A percentile compares a stretch with the other conserved stretches of the same genome.
Conservation (phyloP, 2,329 filamentous ascomycete genomes). For the Trichoderma asperellum region DNA sequence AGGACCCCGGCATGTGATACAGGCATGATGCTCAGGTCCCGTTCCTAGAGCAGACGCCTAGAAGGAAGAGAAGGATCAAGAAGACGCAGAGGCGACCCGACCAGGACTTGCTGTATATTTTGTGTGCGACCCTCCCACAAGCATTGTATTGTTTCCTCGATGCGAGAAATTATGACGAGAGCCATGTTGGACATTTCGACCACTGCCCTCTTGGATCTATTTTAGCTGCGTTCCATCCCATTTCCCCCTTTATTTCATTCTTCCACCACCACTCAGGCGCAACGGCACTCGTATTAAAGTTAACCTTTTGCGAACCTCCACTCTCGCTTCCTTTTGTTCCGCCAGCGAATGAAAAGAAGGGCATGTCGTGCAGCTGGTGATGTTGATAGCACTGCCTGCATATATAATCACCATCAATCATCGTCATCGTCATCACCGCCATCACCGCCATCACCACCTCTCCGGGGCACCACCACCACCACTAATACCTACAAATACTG, state of each 20-base stretch:
- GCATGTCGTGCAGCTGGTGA: neutral
- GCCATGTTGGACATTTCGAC: neutral
- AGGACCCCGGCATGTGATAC: slow-evolving; percentile 21
- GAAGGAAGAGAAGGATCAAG: neutral
- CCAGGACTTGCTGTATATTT: neutral
- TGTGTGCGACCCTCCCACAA: neutral
- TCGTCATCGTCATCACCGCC: neutral
- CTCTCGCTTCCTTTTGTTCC: slow-evolving; percentile 23
- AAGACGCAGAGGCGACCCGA: neutral
- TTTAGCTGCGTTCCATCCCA: slow-evolving; percentile 28
- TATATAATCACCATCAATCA: neutral
- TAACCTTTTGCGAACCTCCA: slow-evolving; percentile 24
- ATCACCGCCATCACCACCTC: neutral
- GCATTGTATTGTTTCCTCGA: neutral
- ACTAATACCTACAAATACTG: neutral
- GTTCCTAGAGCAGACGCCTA: neutral
- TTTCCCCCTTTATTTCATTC: slow-evolving; percentile 27
- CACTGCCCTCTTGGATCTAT: slow-evolving; percentile 14
- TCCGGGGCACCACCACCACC: neutral
- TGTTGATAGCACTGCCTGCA: neutral
- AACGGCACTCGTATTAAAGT: slow-evolving; percentile 28
- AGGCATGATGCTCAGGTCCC: neutral
- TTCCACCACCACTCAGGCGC: slow-evolving; percentile 15
- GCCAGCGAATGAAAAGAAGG: slow-evolving; percentile 16
- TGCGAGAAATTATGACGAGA: neutral